phyloP scores from a whole-genome alignment of 345 rosid genomes.

The Limnanthes douglasii region DNA sequence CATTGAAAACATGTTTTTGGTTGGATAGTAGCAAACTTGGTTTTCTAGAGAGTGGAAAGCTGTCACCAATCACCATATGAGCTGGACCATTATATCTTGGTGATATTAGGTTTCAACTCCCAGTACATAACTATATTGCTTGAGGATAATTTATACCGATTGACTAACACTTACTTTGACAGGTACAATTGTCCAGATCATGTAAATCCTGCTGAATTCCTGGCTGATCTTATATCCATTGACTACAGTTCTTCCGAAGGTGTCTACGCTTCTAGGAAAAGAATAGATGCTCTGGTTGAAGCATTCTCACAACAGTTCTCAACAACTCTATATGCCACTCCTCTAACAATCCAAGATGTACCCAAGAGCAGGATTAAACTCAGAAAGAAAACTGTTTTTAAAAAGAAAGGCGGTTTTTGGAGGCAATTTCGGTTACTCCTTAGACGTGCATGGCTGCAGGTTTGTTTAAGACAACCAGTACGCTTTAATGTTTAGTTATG shows the following conservation, averaged over 20 bases:
- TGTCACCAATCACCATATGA: too few species aligned
- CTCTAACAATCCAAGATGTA: constrained; percentile 27
- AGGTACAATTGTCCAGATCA: constrained; percentile 82
- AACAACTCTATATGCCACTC: constrained; percentile 46
- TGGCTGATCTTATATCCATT: constrained; percentile 91
- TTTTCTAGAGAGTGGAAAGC: too few species aligned
- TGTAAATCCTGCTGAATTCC: constrained; percentile 93
- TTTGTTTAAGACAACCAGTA: constrained; percentile 14
- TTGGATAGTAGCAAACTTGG: too few species aligned
- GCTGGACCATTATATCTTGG: background rate
- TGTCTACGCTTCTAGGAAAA: constrained; percentile 64
- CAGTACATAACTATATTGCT: too few species aligned
- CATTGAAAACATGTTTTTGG: too few species aligned
- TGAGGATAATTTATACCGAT: too few species aligned
- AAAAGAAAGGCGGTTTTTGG: constrained; percentile 68
- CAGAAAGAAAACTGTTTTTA: constrained; percentile 18
- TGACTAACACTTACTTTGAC: constrained; percentile 12
- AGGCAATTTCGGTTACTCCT: constrained; percentile 77
- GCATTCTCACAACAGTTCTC: constrained; percentile 51
- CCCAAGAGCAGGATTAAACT: constrained; percentile 17
- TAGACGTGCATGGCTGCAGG: constrained; percentile 97
- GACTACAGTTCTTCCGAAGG: constrained; percentile 84
- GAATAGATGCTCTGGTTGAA: constrained; percentile 80
- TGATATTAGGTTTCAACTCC: too few species aligned
- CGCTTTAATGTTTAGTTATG: background rate